Percentiles rank a stretch among this genome's conserved stretches.
Conservation (phyloP, 225 moss, liverwort and hornwort species). For the Bryum argenteum region DNA sequence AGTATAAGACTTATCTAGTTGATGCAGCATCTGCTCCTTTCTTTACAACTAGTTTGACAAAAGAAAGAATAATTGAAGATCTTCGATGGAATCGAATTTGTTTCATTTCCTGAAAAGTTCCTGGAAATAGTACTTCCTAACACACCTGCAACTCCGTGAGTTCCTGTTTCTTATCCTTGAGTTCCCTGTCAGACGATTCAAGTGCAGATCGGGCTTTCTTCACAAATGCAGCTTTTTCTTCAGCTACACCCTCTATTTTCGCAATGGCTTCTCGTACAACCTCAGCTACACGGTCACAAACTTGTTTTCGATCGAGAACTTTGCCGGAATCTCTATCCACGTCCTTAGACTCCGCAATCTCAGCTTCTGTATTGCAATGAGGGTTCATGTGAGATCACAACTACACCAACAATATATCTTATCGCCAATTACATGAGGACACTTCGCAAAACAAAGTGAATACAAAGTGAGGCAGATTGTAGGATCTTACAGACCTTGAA, state of each 20-base stretch:
- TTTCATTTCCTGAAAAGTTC: constrained; percentile 16
- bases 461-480: constrained; percentile 6
- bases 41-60: not conserved
- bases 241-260: constrained; percentile 65
- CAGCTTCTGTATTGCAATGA: constrained; percentile 45
- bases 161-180: constrained; percentile 67
- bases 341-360: constrained; percentile 51
- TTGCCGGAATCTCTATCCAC: constrained; percentile 48
- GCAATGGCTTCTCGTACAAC: constrained; percentile 72
- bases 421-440: constrained; percentile 18
- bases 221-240: constrained; percentile 62
- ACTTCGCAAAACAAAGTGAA: constrained; percentile 5
- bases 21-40: constrained; percentile 2
- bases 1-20: not conserved
- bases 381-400: constrained; percentile 27
- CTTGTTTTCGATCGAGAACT: constrained; percentile 62
- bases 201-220: constrained; percentile 66
- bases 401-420: constrained; percentile 11
- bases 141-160: constrained; percentile 61
- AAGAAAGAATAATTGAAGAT: not conserved
- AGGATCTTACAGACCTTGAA: constrained; percentile 53
- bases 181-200: constrained; percentile 63
- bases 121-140: not conserved
- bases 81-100: constrained; percentile 8
- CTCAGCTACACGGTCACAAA: constrained; percentile 70